Evolutionary conservation across 768 basidiomycete genomes (phyloP), one percentile per base, ranked within the genome.

Genomic region (Tricholoma saponaceum): DNA sequence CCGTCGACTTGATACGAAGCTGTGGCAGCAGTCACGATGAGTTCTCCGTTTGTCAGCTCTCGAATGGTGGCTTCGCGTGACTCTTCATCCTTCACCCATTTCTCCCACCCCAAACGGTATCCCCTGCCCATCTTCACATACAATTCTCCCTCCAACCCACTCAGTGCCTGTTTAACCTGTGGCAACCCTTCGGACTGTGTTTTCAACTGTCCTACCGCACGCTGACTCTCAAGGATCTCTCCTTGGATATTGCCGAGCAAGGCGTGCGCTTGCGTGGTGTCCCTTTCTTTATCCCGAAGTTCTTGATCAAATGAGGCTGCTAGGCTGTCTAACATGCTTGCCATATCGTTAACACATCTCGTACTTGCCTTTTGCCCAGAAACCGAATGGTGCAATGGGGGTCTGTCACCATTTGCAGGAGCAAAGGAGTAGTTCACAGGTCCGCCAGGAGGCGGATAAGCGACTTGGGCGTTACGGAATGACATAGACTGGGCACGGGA

Each of bases 241-340:
- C 87, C 83, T 67, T 96, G 90, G 52, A 97, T 94, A 65, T 90
- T 92, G 44, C 79, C 79, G 35, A 96, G 79, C 35, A 97, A 76
- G 0, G 92, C 89, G 64, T 91, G 89, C 1, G 95, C 95, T 66
- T 98, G 96, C 4, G 82, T 83, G 64, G 89, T 86, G 66, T 97
- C 94, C 37, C 94, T 84, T 67, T 98, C 95, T 68, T 95, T 95
- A 57, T 93, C 90, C 58, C 85, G 82, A 13, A 98, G 78, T 72
- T 99, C 96, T 62, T 89, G 86, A 65, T 99, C 96, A 67, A 95
- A 98, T 0, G 91, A 89, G 6, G 85, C 76, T 0, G 95, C 96
- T 18, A 99, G 80, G 64, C 85, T 87, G 60, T 95, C 92, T 62
- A 99, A 79, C 82, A 98, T 87, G 51, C 79, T 79, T 9, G 92